Conservation (phyloP, 805 yeast genomes). For the Metschnikowia lochheadii region DNA sequence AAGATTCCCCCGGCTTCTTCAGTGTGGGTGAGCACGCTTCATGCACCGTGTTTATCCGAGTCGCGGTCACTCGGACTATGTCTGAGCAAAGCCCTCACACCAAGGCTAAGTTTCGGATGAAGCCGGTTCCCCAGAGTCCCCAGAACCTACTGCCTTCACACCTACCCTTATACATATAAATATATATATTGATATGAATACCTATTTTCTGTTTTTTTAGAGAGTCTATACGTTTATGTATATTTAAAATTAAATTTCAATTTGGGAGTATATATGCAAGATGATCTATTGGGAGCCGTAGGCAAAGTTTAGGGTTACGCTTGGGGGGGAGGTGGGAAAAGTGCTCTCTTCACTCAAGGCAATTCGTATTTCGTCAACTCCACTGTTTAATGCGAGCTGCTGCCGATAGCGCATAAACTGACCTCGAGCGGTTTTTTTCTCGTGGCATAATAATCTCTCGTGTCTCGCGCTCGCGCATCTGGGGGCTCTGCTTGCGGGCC, state of each 20-base stretch:
- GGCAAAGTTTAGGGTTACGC: too few relatives aligned
- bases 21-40: not conserved
- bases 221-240: too few relatives aligned
- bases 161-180: too few relatives aligned
- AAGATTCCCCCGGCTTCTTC: not conserved
- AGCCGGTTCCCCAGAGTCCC: not conserved
- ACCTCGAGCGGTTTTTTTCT: conserved; percentile 2
- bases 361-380: not conserved
- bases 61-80: conserved; percentile 2
- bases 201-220: too few relatives aligned
- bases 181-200: too few relatives aligned
- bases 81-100: not conserved
- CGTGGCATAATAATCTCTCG: not conserved
- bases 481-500: not conserved
- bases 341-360: too few relatives aligned
- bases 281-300: too few relatives aligned
- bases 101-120: not conserved
- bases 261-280: too few relatives aligned
- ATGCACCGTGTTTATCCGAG: not conserved
- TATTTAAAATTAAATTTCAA: too few relatives aligned
- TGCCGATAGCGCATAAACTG: not conserved
- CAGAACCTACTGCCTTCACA: not conserved
- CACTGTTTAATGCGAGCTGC: not conserved
- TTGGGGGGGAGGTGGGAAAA: too few relatives aligned
- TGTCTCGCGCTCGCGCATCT: conserved; percentile 1